Conservation (phyloP, 768 basidiomycete genomes). For the Pleurotus citrinopileatus region DNA sequence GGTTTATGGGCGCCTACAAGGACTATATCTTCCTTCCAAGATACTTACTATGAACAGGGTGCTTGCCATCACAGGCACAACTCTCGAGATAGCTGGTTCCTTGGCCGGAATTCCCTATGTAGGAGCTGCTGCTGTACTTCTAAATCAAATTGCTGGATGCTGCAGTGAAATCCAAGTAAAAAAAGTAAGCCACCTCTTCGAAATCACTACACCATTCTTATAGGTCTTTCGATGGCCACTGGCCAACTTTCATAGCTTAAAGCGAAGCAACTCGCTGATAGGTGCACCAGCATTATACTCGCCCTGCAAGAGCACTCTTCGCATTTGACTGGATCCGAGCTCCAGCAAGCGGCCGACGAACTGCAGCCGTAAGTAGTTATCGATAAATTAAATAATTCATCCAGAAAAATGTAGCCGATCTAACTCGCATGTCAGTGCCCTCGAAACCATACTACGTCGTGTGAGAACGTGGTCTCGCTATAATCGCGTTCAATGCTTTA, state of each 20-base stretch:
- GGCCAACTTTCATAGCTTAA: constrained; percentile 30
- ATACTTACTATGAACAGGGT: constrained; percentile 1
- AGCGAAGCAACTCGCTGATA: constrained; percentile 36
- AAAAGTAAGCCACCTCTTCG: constrained; percentile 36
- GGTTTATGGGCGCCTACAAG: neutral
- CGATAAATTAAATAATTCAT: too few relatives aligned
- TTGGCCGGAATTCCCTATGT: constrained; percentile 44
- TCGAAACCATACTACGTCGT: constrained; percentile 36
- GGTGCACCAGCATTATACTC: constrained; percentile 37
- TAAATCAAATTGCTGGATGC: constrained; percentile 41
- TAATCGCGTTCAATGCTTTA: constrained; percentile 32
- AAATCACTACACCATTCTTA: neutral
- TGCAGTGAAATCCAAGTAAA: constrained; percentile 46
- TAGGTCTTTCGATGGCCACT: constrained; percentile 1
- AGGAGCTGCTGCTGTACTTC: constrained; percentile 36
- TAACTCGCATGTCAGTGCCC: constrained; percentile 34
- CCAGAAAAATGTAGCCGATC: too few relatives aligned
- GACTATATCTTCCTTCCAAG: neutral
- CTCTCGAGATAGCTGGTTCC: constrained; percentile 40
- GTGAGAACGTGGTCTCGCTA: constrained; percentile 37
- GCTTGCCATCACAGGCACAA: neutral
- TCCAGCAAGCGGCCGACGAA: constrained; percentile 38
- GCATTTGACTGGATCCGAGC: constrained; percentile 36
- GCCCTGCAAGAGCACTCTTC: constrained; percentile 37
- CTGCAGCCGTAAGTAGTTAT: constrained; percentile 42